Evolutionary conservation across 2,329 filamentous ascomycete species (phyloP), one percentile per base, ranked within the genome.

Genomic region (Colletotrichum liriopes): DNA sequence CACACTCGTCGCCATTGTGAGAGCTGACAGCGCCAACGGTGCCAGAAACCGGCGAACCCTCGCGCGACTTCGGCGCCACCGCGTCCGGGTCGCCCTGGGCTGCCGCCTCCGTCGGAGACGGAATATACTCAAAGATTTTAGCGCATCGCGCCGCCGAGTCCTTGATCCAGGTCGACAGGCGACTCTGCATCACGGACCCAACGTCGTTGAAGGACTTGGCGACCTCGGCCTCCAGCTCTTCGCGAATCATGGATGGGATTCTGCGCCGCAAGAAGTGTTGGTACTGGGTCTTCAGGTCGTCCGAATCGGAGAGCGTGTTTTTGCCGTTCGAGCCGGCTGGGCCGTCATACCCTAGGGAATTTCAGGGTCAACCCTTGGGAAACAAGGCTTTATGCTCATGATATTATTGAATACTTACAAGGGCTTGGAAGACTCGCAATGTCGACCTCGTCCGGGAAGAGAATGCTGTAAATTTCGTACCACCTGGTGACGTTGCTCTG

Each of bases 401-500:
- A 52, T 39, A 29, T 65, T 23, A 16, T 41, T 23, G 60, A 45
- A 49, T 47, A 73, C 73, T 73, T 58, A 74, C 73, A 74, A 52
- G 73, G 73, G 32, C 62, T 67, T 35, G 73, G 73, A 9, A 67
- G 47, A 1, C 65, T 39, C 3, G 39, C 8, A 6, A 45, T 9
- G 35, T 76, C 70, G 49, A 64, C 51, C 9, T 47, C 61, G 29
- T 65, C 78, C 2, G 75, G 77, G 49, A 84, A 84, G 0, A 84
- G 71, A 0, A 82, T 73, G 12, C 77, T 76, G 70, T 81, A 84
- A 11, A 82, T 77, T 51, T 82, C 79, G n/a, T 74, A 74, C 83
- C 83, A 84, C 52, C 81, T 82, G 37, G 80, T 78, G 8, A 77
- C 75, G 41, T 82, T 81, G 5, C 70, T 75, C 72, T 73, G 43